Evolutionary conservation across 2,329 filamentous ascomycete species (phyloP).

Genomic region (Harringtonia aguacate): DNA sequence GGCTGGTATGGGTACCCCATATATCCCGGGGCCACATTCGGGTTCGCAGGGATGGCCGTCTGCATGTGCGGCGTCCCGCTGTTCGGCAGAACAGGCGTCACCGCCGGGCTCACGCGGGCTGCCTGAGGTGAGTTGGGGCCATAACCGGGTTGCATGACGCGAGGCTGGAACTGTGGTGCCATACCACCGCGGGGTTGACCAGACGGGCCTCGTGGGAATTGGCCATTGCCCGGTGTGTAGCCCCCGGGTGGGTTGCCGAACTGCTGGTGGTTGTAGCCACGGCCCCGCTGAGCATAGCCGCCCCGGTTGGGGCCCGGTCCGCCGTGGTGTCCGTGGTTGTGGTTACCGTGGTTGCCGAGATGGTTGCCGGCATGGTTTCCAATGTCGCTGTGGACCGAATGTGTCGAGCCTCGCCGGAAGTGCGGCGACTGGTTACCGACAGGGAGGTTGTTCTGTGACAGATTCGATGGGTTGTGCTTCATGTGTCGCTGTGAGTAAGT

Average conservation of each 20-base stretch:
- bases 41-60: slow-evolving; percentile 51
- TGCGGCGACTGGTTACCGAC: slow-evolving; percentile 45
- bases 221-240: slow-evolving; percentile 26
- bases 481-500: slow-evolving; percentile 47
- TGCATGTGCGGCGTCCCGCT: slow-evolving; percentile 59
- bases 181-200: slow-evolving; percentile 41
- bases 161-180: slow-evolving; percentile 32
- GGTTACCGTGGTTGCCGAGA: slow-evolving; percentile 58
- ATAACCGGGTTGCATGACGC: slow-evolving; percentile 25
- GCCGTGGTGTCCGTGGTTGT: slow-evolving; percentile 50
- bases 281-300: slow-evolving; percentile 37
- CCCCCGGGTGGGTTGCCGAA: slow-evolving; percentile 35
- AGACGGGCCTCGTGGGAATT: slow-evolving; percentile 25
- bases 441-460: slow-evolving; percentile 49
- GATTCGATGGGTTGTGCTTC: slow-evolving; percentile 45
- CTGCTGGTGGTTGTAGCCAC: slow-evolving; percentile 34
- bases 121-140: slow-evolving; percentile 55
- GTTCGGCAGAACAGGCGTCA: slow-evolving; percentile 48
- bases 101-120: slow-evolving; percentile 51
- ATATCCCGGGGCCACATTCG: slow-evolving; percentile 30
- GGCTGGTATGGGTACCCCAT: slow-evolving; percentile 5
- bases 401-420: slow-evolving; percentile 75
- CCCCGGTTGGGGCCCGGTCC: slow-evolving; percentile 49
- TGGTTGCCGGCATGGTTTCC: slow-evolving; percentile 49
- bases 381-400: slow-evolving; percentile 68